Conservation (phyloP, 768 basidiomycete genomes). For the Kondoa subrosea region DNA sequence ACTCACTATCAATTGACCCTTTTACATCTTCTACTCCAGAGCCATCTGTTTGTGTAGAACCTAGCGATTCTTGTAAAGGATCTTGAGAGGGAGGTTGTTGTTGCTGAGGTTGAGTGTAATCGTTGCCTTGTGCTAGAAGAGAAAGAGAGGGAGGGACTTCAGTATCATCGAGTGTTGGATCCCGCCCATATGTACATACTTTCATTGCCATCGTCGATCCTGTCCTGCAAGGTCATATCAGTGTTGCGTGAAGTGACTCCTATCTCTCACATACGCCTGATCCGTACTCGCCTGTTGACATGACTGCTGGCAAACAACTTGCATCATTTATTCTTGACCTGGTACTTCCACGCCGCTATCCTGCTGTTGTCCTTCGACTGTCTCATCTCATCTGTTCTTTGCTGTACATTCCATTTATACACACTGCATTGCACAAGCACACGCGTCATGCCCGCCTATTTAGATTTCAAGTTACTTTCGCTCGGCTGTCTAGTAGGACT, state of each 20-base stretch:
- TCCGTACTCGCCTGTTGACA: no score
- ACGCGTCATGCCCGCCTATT: background rate
- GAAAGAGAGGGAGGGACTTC: background rate
- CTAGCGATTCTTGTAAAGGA: background rate
- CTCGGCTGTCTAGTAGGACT: background rate
- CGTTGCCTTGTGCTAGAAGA: background rate
- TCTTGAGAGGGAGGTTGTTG: background rate
- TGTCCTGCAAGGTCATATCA: background rate
- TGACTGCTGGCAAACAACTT: no score
- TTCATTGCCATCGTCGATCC: background rate
- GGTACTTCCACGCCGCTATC: no score
- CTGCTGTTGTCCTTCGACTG: no score
- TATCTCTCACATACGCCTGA: no score
- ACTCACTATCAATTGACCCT: background rate
- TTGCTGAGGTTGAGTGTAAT: background rate
- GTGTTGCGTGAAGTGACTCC: no score
- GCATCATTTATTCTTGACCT: no score
- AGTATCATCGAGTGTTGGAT: no score
- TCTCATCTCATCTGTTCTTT: no score
- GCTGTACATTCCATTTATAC: no score
- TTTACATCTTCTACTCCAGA: background rate
- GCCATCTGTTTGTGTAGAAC: background rate
- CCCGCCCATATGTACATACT: background rate
- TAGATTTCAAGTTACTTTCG: background rate
- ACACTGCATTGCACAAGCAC: background rate